These are phyloP conservation scores for Phytopythium oedochilum DNA, from an alignment of 352 stramenopile species.

Conservation along the genomic window DNA sequence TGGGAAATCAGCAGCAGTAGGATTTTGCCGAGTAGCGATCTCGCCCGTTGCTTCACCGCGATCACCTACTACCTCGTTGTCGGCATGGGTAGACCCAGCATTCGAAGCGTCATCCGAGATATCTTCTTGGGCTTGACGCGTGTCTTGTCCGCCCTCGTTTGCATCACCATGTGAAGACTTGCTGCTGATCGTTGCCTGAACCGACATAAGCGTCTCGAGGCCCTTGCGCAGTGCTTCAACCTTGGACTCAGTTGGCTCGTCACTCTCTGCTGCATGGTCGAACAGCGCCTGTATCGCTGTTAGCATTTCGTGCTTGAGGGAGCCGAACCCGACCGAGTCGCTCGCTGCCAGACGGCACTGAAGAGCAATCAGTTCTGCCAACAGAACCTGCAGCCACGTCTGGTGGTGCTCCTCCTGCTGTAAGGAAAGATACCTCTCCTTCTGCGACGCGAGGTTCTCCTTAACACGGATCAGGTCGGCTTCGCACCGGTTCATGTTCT, in stretches of 20 bases:
- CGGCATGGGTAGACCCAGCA: neutral
- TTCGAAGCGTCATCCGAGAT: neutral
- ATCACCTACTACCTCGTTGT: neutral
- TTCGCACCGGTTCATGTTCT: slow-evolving; percentile 1
- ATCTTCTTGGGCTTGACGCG: neutral
- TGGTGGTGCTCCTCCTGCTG: neutral
- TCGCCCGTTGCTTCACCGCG: neutral
- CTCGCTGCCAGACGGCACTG: neutral
- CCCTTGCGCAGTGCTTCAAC: slow-evolving; percentile 1
- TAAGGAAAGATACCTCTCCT: neutral
- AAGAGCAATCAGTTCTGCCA: neutral
- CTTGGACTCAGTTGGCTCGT: neutral
- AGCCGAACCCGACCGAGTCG: neutral
- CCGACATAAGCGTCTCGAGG: neutral
- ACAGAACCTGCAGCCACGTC: neutral
- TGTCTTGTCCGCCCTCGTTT: neutral
- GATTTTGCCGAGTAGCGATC: neutral
- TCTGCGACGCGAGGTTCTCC: slow-evolving; percentile 2
- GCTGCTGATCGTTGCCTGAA: neutral
- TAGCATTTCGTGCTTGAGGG: neutral
- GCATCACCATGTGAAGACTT: too few species aligned
- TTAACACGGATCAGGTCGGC: neutral
- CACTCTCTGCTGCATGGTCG: neutral
- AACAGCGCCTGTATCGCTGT: neutral
- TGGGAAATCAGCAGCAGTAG: neutral